Conservation (phyloP, 108 stramenopile genomes). For the Parietichytrium sp. region DNA sequence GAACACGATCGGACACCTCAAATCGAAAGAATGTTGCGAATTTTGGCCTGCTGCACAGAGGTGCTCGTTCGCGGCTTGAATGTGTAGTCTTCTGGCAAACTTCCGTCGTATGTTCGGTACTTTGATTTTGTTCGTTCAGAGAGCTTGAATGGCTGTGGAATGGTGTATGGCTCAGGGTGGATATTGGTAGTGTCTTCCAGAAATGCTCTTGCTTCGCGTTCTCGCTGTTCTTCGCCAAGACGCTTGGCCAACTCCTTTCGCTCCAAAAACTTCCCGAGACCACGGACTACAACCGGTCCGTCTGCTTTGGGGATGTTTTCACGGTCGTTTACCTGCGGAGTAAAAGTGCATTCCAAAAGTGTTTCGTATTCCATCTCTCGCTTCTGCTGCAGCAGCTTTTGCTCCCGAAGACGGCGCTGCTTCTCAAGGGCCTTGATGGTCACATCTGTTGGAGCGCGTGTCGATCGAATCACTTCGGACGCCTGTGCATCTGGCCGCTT, state of each 20-base stretch:
- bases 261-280: background rate
- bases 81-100: too few relatives aligned
- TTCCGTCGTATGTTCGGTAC: too few relatives aligned
- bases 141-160: conserved; percentile 31
- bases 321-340: background rate
- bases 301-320: background rate
- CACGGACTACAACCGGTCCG: background rate
- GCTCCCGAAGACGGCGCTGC: background rate
- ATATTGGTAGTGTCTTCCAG: background rate
- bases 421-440: background rate
- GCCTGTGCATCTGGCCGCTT: background rate
- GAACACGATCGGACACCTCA: too few relatives aligned
- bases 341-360: conserved; percentile 16
- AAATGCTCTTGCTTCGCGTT: conserved; percentile 24
- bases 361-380: background rate
- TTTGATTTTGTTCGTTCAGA: background rate
- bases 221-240: background rate
- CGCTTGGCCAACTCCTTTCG: conserved; percentile 18
- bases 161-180: background rate
- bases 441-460: background rate
- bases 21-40: too few relatives aligned
- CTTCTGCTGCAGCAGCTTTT: background rate
- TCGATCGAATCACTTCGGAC: background rate
- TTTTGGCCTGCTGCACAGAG: too few relatives aligned
- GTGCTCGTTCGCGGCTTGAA: too few relatives aligned